phyloP scores from a whole-genome alignment of 164 flowering plant species.

The Magnolia sinica region DNA sequence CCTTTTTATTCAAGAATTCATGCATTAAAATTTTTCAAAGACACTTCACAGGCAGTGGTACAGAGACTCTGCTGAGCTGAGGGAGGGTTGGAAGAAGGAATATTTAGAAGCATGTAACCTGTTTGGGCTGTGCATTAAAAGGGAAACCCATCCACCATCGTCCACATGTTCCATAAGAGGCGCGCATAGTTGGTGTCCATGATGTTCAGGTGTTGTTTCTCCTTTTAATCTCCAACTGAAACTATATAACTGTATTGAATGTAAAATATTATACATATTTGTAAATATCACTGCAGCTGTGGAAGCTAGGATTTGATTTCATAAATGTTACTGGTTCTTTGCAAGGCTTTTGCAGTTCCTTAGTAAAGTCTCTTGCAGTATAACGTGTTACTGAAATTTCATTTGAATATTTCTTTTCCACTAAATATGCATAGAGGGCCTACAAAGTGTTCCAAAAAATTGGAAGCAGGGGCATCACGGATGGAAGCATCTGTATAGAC shows the following conservation, averaged over 20 bases:
- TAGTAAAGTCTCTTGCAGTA: too few relatives aligned
- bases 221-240: conserved; percentile 1
- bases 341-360: too few relatives aligned
- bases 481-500: too few relatives aligned
- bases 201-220: conserved; percentile 6
- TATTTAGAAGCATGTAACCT: conserved; percentile 18
- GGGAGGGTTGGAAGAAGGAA: conserved; percentile 32
- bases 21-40: not conserved
- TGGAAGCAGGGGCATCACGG: too few relatives aligned
- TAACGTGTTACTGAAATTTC: too few relatives aligned
- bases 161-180: conserved; percentile 27
- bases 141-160: conserved; percentile 27
- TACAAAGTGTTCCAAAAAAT: too few relatives aligned
- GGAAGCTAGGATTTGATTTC: not conserved
- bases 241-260: not conserved
- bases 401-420: too few relatives aligned
- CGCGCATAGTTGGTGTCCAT: conserved; percentile 30
- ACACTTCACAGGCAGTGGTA: conserved; percentile 28
- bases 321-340: not conserved
- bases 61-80: conserved; percentile 22
- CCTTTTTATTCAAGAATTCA: not conserved
- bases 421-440: too few relatives aligned
- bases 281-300: not conserved
- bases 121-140: conserved; percentile 22
- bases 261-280: not conserved